These are phyloP conservation scores for Phytopythium vexans DNA, from an alignment of 352 stramenopile species.

Conservation along the genomic window DNA sequence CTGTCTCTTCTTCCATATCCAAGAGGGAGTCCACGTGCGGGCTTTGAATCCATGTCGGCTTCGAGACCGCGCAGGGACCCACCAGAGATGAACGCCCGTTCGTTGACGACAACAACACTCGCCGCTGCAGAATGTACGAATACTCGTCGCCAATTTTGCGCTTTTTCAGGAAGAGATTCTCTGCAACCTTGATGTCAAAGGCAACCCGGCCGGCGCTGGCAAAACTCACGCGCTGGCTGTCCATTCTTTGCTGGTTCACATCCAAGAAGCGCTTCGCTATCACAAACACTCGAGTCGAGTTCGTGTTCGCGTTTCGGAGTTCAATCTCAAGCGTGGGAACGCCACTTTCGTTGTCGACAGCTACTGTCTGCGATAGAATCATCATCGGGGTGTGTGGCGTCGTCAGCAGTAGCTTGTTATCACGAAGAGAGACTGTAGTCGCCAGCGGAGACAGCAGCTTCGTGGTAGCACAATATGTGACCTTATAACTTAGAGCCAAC, in stretches of 20 bases:
- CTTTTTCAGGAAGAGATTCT: slow-evolving; percentile 51
- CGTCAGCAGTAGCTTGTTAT: slow-evolving; percentile 6
- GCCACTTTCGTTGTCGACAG: slow-evolving; percentile 5
- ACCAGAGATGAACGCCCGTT: slow-evolving; percentile 15
- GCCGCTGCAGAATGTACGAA: slow-evolving; percentile 63
- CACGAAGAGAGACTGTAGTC: slow-evolving; percentile 12
- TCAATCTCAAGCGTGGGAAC: slow-evolving; percentile 15
- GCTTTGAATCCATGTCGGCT: slow-evolving; percentile 51
- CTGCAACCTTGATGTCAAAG: slow-evolving; percentile 13
- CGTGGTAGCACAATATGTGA: slow-evolving; percentile 27
- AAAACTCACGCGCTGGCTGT: slow-evolving; percentile 21
- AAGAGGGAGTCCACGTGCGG: slow-evolving; percentile 39
- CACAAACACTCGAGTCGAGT: slow-evolving; percentile 26
- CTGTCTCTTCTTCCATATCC: slow-evolving; percentile 43
- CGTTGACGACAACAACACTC: slow-evolving; percentile 20
- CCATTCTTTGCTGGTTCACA: slow-evolving; percentile 3
- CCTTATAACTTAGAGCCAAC: slow-evolving; percentile 25
- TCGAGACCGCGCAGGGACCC: slow-evolving; percentile 35
- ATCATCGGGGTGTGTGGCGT: slow-evolving; percentile 13
- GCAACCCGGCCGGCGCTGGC: slow-evolving; percentile 8
- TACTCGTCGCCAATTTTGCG: slow-evolving; percentile 73
- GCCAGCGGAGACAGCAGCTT: slow-evolving; percentile 8
- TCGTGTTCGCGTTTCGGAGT: slow-evolving; percentile 16
- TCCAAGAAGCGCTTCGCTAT: slow-evolving; percentile 35
- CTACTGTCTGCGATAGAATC: slow-evolving; percentile 28